Evolutionary conservation across 345 rosid genomes (phyloP).

Genomic region (Capsella bursapastoris): DNA sequence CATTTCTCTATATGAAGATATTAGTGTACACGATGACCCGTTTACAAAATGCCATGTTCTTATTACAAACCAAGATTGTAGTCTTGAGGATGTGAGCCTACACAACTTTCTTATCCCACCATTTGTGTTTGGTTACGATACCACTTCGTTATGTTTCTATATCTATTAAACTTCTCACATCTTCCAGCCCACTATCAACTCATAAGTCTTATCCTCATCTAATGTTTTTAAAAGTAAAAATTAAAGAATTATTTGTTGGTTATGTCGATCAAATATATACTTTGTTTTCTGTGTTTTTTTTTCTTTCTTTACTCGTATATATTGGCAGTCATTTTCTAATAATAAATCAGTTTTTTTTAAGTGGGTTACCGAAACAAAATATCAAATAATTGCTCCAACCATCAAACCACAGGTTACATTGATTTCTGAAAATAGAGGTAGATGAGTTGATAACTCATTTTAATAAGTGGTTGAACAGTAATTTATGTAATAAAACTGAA

Average conservation of each 20-base stretch:
- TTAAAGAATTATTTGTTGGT: neutral
- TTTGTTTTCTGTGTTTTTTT: neutral
- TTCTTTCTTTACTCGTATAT: neutral
- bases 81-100: neutral
- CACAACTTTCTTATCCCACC: neutral
- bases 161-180: neutral
- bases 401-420: neutral
- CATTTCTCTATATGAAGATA: neutral
- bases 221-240: neutral
- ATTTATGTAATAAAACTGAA: neutral
- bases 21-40: neutral
- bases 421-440: neutral
- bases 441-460: slow-evolving; percentile 20
- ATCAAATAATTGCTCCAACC: neutral
- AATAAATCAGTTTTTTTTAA: neutral
- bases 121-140: neutral
- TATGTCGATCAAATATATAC: neutral
- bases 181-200: neutral
- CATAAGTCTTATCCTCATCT: slow-evolving; percentile 1
- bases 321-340: neutral
- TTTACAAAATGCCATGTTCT: neutral
- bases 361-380: neutral
- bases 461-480: neutral
- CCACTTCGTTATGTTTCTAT: neutral
- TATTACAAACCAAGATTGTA: neutral